phyloP scores from a whole-genome alignment of 2,329 filamentous ascomycete genomes.

The Ceratocystis albifundus region DNA sequence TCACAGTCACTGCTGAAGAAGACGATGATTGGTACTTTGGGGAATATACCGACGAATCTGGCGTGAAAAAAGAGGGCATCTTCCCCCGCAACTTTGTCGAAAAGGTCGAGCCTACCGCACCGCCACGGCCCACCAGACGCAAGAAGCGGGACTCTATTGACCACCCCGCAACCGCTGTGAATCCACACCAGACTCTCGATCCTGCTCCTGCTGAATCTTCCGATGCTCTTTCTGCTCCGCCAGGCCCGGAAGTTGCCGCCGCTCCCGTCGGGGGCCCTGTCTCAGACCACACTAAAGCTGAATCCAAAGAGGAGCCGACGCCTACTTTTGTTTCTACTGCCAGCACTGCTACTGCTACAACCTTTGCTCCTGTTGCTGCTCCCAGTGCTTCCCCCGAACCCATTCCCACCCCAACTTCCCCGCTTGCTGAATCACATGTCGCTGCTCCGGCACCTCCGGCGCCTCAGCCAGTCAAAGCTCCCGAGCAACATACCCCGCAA shows the following conservation, averaged over 20 bases:
- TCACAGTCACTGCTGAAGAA: constrained; percentile 85
- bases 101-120: constrained; percentile 81
- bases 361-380: background rate
- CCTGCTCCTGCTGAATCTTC: constrained; percentile 22
- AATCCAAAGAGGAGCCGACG: constrained; percentile 8
- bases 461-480: constrained; percentile 27
- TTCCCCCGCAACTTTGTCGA: constrained; percentile 98
- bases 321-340: background rate
- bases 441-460: constrained; percentile 27
- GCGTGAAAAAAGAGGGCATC: constrained; percentile 67
- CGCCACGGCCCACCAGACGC: constrained; percentile 70
- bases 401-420: constrained; percentile 31
- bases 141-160: constrained; percentile 49
- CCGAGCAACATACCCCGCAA: constrained; percentile 29
- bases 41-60: constrained; percentile 67
- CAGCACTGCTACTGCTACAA: background rate
- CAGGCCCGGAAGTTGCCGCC: constrained; percentile 26
- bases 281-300: background rate
- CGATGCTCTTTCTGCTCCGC: constrained; percentile 16
- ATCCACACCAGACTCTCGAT: constrained; percentile 27
- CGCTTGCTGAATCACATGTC: constrained; percentile 27
- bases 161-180: constrained; percentile 30
- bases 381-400: constrained; percentile 14
- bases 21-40: constrained; percentile 90
- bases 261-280: constrained; percentile 24